phyloP scores from a whole-genome alignment of 2,329 filamentous ascomycete genomes.

The Triangularia setosa region DNA sequence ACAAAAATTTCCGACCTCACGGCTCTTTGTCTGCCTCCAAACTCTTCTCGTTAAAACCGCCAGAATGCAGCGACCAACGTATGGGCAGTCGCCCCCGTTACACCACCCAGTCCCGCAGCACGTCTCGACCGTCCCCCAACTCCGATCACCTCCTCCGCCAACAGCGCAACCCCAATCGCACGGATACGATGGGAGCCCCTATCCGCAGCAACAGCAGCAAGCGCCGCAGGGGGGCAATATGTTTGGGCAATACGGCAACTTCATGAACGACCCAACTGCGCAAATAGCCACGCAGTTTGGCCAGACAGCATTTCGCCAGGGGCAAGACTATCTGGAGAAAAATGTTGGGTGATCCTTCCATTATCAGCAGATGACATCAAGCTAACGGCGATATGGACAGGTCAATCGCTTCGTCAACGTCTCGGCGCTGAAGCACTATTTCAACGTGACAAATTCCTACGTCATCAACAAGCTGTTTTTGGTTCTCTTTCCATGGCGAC shows the following conservation, averaged over 20 bases:
- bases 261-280: constrained; percentile 92
- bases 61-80: constrained; percentile 81
- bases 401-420: constrained; percentile 79
- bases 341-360: constrained; percentile 61
- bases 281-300: constrained; percentile 95
- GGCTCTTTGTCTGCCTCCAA: not conserved
- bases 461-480: constrained; percentile 90
- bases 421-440: constrained; percentile 93
- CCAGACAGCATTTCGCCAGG: constrained; percentile 84
- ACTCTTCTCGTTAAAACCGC: not conserved
- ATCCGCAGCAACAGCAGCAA: constrained; percentile 65
- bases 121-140: constrained; percentile 94
- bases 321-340: constrained; percentile 91
- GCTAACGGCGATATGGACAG: constrained; percentile 22
- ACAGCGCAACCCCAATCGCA: constrained; percentile 64
- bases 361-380: constrained; percentile 22
- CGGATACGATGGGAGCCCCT: constrained; percentile 58
- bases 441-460: constrained; percentile 97
- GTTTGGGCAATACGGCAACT: constrained; percentile 77
- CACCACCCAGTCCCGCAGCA: constrained; percentile 98
- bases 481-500: constrained; percentile 95
- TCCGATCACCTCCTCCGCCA: constrained; percentile 87
- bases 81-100: constrained; percentile 85
- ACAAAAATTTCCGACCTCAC: not conserved
- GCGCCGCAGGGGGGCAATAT: constrained; percentile 45